These are phyloP conservation scores for Paraglomus brasilianum DNA, from an alignment of 192 early-diverging fungal species.

Conservation along the genomic window DNA sequence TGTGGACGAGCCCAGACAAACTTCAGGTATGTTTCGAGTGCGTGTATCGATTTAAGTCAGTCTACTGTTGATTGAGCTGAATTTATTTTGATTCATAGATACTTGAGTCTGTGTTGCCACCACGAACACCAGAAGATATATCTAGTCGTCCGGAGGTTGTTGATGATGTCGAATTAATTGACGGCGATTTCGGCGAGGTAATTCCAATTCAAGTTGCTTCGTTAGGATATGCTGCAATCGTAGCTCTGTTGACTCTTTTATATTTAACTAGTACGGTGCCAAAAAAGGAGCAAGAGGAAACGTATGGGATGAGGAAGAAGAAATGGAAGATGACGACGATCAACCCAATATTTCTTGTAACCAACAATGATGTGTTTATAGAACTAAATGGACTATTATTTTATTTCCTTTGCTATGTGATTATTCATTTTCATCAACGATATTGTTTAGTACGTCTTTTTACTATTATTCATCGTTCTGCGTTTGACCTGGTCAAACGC, in stretches of 20 bases:
- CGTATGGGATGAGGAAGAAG: constrained; percentile 30
- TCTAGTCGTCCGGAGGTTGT: constrained; percentile 5
- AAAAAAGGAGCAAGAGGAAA: constrained; percentile 25
- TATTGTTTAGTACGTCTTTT: too few species aligned
- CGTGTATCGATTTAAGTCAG: neutral
- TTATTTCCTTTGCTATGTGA: too few species aligned
- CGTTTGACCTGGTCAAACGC: too few species aligned
- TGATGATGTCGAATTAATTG: constrained; percentile 27
- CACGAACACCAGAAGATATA: constrained; percentile 2
- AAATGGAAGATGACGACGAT: constrained; percentile 33
- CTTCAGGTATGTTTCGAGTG: constrained; percentile 25
- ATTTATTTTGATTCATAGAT: neutral
- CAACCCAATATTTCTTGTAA: constrained; percentile 19
- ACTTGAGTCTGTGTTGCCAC: constrained; percentile 22
- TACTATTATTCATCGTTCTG: too few species aligned
- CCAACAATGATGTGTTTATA: constrained; percentile 8
- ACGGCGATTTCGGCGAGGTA: constrained; percentile 29
- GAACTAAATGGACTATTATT: too few species aligned
- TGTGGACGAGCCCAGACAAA: constrained; percentile 41
- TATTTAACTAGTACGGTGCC: constrained; percentile 13
- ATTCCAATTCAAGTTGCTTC: neutral
- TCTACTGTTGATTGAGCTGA: too few species aligned
- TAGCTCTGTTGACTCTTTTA: neutral
- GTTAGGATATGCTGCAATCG: neutral
- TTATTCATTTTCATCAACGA: too few species aligned